Conservation (phyloP, 139 green algal genomes). For the Astrephomene gubernaculifera region DNA sequence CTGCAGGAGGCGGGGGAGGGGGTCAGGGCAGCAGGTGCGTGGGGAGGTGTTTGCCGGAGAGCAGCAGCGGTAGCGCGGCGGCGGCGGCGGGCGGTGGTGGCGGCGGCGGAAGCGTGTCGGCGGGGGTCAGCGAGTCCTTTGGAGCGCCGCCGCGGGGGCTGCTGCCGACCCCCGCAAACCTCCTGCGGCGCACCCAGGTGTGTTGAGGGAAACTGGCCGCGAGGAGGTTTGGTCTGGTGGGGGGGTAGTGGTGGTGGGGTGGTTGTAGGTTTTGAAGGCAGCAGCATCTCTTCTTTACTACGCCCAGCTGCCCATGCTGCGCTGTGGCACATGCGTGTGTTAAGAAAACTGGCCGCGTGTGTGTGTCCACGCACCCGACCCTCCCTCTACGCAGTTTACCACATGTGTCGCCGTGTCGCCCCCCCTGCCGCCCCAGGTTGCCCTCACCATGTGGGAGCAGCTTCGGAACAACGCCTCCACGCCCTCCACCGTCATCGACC, state of each 20-base stretch:
- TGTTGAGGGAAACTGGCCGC: too few relatives aligned
- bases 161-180: not conserved
- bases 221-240: too few relatives aligned
- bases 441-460: slow-evolving; percentile 74
- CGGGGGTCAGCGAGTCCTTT: not conserved
- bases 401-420: too few relatives aligned
- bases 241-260: too few relatives aligned
- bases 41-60: not conserved
- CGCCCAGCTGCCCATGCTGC: too few relatives aligned
- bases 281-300: too few relatives aligned
- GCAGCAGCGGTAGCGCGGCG: slow-evolving; percentile 34
- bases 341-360: too few relatives aligned
- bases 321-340: too few relatives aligned
- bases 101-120: not conserved
- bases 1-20: too few relatives aligned
- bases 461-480: slow-evolving; percentile 75
- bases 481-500: slow-evolving; percentile 77
- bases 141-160: slow-evolving; percentile 4
- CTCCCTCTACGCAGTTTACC: too few relatives aligned
- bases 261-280: too few relatives aligned
- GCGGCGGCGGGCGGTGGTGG: not conserved
- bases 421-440: slow-evolving; percentile 45
- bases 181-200: slow-evolving; percentile 12
- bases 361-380: too few relatives aligned
- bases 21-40: not conserved